Percentiles rank a stretch among this genome's conserved stretches.
Conservation (phyloP, 73 alveolate species). For the Tetrahymena elliotti region DNA sequence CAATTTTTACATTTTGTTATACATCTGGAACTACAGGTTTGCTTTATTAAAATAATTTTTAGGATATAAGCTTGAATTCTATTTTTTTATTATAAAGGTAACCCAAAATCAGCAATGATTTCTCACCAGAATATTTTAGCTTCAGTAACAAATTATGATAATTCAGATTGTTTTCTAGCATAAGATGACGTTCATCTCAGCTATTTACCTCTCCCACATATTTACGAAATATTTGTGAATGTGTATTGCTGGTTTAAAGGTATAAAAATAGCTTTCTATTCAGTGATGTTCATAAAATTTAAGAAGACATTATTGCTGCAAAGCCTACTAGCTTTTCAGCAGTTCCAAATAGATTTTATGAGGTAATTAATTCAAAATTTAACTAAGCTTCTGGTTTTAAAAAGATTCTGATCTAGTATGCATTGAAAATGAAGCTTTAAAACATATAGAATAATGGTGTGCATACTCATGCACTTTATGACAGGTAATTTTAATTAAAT, state of each 20-base stretch:
- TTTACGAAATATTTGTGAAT: constrained; percentile 76
- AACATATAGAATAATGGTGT: constrained; percentile 42
- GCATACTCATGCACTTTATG: constrained; percentile 49
- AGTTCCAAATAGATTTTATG: constrained; percentile 59
- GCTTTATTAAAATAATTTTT: background rate
- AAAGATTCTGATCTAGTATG: constrained; percentile 60
- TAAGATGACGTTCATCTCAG: constrained; percentile 73
- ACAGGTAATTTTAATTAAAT: background rate
- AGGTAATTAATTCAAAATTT: constrained; percentile 55
- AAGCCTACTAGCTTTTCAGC: constrained; percentile 38
- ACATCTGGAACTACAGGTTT: constrained; percentile 96
- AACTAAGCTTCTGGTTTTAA: constrained; percentile 51
- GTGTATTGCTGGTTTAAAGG: constrained; percentile 52
- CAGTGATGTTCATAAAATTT: constrained; percentile 69
- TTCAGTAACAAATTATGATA: constrained; percentile 39
- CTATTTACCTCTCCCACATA: constrained; percentile 92
- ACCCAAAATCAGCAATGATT: constrained; percentile 93
- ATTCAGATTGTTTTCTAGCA: constrained; percentile 50
- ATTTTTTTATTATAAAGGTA: constrained; percentile 42
- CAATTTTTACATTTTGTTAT: constrained; percentile 78
- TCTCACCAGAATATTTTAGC: constrained; percentile 58
- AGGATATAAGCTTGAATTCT: background rate
- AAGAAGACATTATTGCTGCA: constrained; percentile 75
- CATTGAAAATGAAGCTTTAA: constrained; percentile 51
- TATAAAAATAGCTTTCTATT: constrained; percentile 67